Evolutionary conservation across 768 basidiomycete species (phyloP), one percentile per base, ranked within the genome.

Genomic region (Suillus tomentosus): DNA sequence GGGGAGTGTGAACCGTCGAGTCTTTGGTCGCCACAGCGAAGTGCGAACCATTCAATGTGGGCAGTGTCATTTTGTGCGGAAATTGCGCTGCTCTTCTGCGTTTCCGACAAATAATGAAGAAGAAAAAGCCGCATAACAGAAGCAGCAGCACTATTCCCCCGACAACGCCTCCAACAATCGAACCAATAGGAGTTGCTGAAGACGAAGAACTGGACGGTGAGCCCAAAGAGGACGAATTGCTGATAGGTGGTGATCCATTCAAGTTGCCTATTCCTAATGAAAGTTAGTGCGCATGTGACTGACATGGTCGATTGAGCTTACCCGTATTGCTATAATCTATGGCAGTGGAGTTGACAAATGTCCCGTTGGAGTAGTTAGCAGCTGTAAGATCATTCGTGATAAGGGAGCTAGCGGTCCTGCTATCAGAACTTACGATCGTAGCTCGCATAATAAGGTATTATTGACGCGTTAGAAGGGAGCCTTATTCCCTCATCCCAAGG

Each of bases 401-500:
- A 51, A 70, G 60, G 37, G n/a, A 50, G 54, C 8, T 15, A 45
- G 1, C 17, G 45, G 24, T 9, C 24, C 11, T 39, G 6, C 15
- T 50, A 22, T 57, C 47, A 54, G 58, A 37, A 48, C 69, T 40
- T 47, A 74, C 73, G 73, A 27, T 76, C 67, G 43, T 58, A 67
- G 13, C 64, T 36, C 5, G 73, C 68, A 67, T 68, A 74, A 58
- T 48, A 71, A 1, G 73, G 73, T 53, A 74, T 70, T 58, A 76
- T 70, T 9, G 67, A 50, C 37, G 63, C n/a, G 24, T 56, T 48
- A 4, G 22, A 43, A 5, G 73, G 60, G 19, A 68, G 7, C 2
- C 13, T 47, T 39, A 60, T 47, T 7, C 65, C 67, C 31, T 62
- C 43, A 22, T 22, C 47, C 40, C 43, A 66, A 39, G 71, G 73